phyloP scores from a whole-genome alignment of 441 rosid species.

The Iberis amara region DNA sequence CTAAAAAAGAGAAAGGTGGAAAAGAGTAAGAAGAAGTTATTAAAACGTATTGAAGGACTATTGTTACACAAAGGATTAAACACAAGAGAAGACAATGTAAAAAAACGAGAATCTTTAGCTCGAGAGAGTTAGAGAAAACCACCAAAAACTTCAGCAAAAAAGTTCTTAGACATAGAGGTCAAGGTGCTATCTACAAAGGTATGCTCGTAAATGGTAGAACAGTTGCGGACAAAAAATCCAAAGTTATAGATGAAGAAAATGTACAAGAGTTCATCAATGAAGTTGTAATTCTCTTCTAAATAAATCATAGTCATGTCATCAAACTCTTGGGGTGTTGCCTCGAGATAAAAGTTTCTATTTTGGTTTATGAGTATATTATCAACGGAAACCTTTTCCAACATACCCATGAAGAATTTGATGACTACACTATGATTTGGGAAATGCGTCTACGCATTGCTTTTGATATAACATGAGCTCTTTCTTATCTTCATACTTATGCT shows the following conservation, averaged over 20 bases:
- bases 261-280: constrained; percentile 36
- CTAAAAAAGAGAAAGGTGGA: not conserved
- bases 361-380: constrained; percentile 34
- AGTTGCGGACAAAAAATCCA: constrained; percentile 33
- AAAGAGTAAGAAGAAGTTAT: constrained; percentile 17
- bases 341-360: constrained; percentile 34
- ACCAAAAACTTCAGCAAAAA: constrained; percentile 24
- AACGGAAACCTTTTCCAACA: constrained; percentile 33
- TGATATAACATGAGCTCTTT: constrained; percentile 33
- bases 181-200: constrained; percentile 38
- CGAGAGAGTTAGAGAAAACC: constrained; percentile 13
- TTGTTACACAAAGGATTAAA: constrained; percentile 26
- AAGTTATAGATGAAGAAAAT: constrained; percentile 19
- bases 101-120: constrained; percentile 7
- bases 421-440: constrained; percentile 29
- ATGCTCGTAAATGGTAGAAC: constrained; percentile 35
- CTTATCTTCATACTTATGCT: constrained; percentile 33
- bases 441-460: constrained; percentile 27
- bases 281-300: constrained; percentile 35
- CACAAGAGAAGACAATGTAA: constrained; percentile 7
- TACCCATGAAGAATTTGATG: constrained; percentile 27
- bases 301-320: constrained; percentile 38
- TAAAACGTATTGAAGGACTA: constrained; percentile 33
- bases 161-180: constrained; percentile 38
- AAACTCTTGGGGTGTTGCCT: constrained; percentile 36